Evolutionary conservation across 768 basidiomycete species (phyloP).

Genomic region (Collybiopsis confluens): DNA sequence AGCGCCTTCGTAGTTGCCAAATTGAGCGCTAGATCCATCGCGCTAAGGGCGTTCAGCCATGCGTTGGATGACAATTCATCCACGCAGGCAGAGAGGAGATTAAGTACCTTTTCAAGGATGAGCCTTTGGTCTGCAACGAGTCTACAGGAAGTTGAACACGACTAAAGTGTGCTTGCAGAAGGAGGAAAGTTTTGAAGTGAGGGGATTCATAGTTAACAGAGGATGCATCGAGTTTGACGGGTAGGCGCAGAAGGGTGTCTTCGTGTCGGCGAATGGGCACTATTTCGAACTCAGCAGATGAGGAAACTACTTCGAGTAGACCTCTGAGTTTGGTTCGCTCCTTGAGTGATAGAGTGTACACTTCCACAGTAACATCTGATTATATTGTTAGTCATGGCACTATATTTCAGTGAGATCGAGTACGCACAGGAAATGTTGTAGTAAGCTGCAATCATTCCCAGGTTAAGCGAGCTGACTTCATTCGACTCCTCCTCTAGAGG

Average conservation of each 20-base stretch:
- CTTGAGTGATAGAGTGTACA: conserved; percentile 91
- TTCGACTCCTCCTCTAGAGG: conserved; percentile 87
- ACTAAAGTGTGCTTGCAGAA: conserved; percentile 96
- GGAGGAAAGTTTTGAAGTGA: conserved; percentile 96
- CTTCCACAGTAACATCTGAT: conserved; percentile 92
- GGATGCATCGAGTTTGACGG: conserved; percentile 79
- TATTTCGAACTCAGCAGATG: conserved; percentile 92
- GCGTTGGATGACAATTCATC: conserved; percentile 98
- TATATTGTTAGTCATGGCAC: conserved; percentile 11
- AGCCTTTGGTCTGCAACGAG: conserved; percentile 87
- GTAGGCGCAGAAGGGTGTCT: conserved; percentile 76
- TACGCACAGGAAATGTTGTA: conserved; percentile 90
- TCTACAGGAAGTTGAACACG: conserved; percentile 90
- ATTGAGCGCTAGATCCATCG: conserved; percentile 97
- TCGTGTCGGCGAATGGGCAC: conserved; percentile 96
- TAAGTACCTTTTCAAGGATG: conserved; percentile 87
- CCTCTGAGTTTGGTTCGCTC: conserved; percentile 97
- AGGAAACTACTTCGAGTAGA: conserved; percentile 92
- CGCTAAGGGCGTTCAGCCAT: conserved; percentile 89
- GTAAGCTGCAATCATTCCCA: conserved; percentile 98
- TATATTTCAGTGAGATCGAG: conserved; percentile 8
- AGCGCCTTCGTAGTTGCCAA: no score
- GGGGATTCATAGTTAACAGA: conserved; percentile 84
- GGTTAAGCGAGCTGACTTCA: conserved; percentile 73
- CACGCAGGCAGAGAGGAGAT: conserved; percentile 89